Base-by-base conservation (phyloP, 129 eudicot species). In the Pittosporum tobira region DNA sequence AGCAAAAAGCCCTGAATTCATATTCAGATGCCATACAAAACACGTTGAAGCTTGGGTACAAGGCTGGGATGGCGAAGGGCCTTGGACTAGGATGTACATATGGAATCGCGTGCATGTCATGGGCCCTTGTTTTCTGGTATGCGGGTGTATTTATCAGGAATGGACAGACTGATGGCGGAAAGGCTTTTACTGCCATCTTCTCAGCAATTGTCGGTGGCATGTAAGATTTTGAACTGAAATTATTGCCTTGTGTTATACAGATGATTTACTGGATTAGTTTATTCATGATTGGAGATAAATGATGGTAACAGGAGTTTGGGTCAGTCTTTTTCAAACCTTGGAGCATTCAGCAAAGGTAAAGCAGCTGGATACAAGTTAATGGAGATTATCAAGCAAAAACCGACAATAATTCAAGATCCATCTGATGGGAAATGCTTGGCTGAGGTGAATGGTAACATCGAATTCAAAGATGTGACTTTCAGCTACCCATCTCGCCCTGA, bases 31-130 rank as follows among this genome's bases (percentile, higher is more conserved):
- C 95, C 0, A 93, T 87, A 47, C 99, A 93, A 23, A 84, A 87
- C 70, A 93, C 99, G 12, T 67, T 93, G 46, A 81, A 93, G 73
- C 94, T 93, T 4, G 99, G 99, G 6, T 93, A 93, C 73, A 93
- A 93, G 68, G 99, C 99, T 48, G 99, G 99, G 30, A 93, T 93
- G 98, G 98, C 98, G n/a, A 91, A 91, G 79, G 98, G 98, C 13
- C 71, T 91, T 57, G 98, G 98, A 26, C 65, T 91, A 21, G 98
- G 98, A 76, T 91, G 98, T 62, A 91, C 98, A 2, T 91, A 91
- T 63, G 98, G 98, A 45, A 91, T 91, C 20, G 98, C 98, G 21
- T 91, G 98, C 73, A 91, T 91, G 98, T 91, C 98, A 1, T 91
- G 98, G 98, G 98, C 98, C 55, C 90, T 91, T 66, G 98, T 91